Base-by-base conservation (phyloP, 139 green algal genomes). In the Trebouxia sp. region DNA sequence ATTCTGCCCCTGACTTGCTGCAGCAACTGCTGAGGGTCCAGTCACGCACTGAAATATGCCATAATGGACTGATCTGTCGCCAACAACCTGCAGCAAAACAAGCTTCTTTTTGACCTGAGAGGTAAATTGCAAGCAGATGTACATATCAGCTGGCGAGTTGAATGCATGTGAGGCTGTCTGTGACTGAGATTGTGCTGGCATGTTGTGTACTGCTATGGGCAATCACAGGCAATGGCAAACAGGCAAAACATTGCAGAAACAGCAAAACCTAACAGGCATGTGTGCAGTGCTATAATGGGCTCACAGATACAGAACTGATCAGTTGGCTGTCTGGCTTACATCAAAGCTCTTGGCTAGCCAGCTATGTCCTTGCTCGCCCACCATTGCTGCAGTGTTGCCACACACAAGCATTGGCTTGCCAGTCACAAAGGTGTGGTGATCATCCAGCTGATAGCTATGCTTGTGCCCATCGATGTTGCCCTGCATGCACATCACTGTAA, bases 311-410 rank as follows among this genome's bases (percentile, higher is more conserved):
- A n/a, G n/a, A n/a, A n/a, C n/a, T n/a, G n/a, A n/a, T n/a, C n/a
- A n/a, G n/a, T n/a, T n/a, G n/a, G n/a, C n/a, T n/a, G n/a, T n/a
- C n/a, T n/a, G 35, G 3, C 53, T 84, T 10, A 89, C 87, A 38
- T 90, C 83, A 77, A 97, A 97, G 83, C 97, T 89, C 28, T 85
- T 81, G 11, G 79, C 77, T 43, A 98, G 86, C 94, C 94, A 97
- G 24, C 85, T 93, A 39, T 82, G 47, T 42, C 75, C 78, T 14
- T 66, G 28, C 72, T 95, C 88, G 0, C 90, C 89, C 26, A 98
- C 80, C 92, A 98, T 98, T 28, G 94, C 90, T 2, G 93, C 96
- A 39, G 94, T 97, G 87, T 96, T 97, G 66, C 91, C 94, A 85
- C 94, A 95, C 48, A 99, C 96, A 35, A 92, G 87, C 67, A 94